Conservation (phyloP, 176 grass and related monocot species). For the Saccharum spontaneum region DNA sequence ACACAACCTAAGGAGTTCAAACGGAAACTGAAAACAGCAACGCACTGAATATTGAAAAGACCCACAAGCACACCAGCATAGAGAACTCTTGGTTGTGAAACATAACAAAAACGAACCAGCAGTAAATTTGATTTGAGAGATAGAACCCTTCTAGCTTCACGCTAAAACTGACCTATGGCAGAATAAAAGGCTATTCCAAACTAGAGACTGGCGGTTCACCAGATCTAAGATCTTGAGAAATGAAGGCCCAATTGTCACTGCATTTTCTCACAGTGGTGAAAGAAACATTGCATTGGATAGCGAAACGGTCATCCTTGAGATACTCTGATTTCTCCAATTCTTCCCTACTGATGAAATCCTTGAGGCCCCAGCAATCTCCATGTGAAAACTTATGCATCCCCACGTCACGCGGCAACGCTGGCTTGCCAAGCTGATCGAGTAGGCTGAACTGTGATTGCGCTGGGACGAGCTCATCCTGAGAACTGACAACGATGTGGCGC, state of each 20-base stretch:
- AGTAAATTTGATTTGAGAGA: neutral
- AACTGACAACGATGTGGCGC: neutral
- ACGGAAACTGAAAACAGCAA: neutral
- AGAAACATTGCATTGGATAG: neutral
- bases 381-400: neutral
- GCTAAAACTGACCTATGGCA: neutral
- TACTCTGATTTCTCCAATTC: neutral
- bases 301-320: neutral
- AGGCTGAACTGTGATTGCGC: neutral
- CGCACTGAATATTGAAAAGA: neutral
- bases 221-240: neutral
- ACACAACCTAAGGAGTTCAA: neutral
- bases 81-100: neutral
- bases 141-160: neutral
- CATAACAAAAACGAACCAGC: neutral
- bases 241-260: neutral
- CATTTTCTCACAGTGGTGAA: neutral
- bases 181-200: neutral
- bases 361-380: neutral
- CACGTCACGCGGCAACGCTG: neutral
- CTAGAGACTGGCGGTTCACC: neutral
- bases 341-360: conserved; percentile 1
- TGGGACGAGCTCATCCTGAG: neutral
- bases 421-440: neutral
- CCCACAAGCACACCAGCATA: neutral